Base-by-base conservation (phyloP, 1,139 yeast genomes). In the Yamadazyma dushanensis region DNA sequence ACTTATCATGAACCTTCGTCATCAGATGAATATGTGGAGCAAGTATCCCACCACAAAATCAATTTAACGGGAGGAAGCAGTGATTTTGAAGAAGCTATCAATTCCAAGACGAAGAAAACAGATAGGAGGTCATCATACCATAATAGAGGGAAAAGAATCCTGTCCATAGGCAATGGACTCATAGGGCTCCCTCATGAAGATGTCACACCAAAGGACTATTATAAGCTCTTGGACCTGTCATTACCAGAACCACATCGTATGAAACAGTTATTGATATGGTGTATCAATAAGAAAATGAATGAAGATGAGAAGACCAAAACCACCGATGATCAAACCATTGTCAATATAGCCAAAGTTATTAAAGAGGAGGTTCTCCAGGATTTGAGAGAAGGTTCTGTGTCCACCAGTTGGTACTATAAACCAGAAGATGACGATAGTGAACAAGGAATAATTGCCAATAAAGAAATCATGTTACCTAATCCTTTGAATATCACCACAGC, bases 111-210 rank as follows among this genome's bases (percentile, higher is more conserved):
- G 22, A 38, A 24, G 14, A 37, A 35, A 14, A 41, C 37, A 41
- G 59, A 61, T 17, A 59, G 84, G 44, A 54, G 84, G 32, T 53
- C 76, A 0, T 76, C 83, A 0, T 61, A 78, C 42, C 56, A 70
- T 32, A 72, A 72, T 34, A 63, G 94, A 29, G 94, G 94, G 2
- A 83, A 81, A 49, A 63, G 94, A 24, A 76, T 82, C 3, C 83
- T 86, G 52, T 81, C 90, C 0, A 74, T 84, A 10, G 89, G 92
- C 0, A 83, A 81, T 50, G 92, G 92, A 3, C 79, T 78, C 45
- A 68, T 62, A 2, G 88, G 85, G 0, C 73, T 73, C 23, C 90
- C 90, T 0, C 92, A 84, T 53, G 70, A 72, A 2, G 81, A 76
- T 32, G 78, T 85, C 2, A 71, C 79, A 0, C 65, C 73, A 0